Evolutionary conservation across 2,329 filamentous ascomycete species (phyloP), one percentile per base, ranked within the genome.

Genomic region (Cadophora sp.): DNA sequence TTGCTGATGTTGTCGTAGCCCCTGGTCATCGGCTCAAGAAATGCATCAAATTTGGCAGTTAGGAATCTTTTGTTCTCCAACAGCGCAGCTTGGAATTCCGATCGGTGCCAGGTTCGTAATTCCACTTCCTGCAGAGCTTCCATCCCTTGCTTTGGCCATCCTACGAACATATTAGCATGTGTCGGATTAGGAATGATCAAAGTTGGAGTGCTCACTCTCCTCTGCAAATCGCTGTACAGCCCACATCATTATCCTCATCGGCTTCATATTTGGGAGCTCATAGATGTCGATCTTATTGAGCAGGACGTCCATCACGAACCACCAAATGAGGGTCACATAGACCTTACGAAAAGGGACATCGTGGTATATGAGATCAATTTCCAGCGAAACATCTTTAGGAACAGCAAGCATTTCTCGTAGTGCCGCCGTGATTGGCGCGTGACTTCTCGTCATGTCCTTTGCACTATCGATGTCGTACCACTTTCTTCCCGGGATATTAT

Each of bases 261-360:
- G 48, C 27, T 65, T 68, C 66, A 68, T 68, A 29, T 68, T 65
- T 65, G 66, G 66, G 46, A 68, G 29, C 29, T 62, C 56, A 40
- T 34, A 65, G 22, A 68, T 61, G 19, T 65, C 50, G 31, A 65
- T n/a, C 22, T 46, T 46, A 31, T 62, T 62, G 9, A 59, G 34
- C 9, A 68, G 56, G 9, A 68, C 26, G n/a, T 68, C 66, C 37
- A 68, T 27, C 9, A 68, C 66, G 56, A 68, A 68, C 56, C 62
- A 65, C 19, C 43, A 62, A 9, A 65, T 40, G 19, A 65, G 37
- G 27, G 48, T 51, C 29, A 8, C 16, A 37, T 68, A 62, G 7
- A 65, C 66, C 40, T 65, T 58, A 2, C 51, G 31, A 37, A 68
- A 68, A 4, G 34, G 48, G n/a, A 68, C 27, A 5, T 40, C 34